phyloP scores from a whole-genome alignment of 257 asterid species.

The Capsicum baccatum region DNA sequence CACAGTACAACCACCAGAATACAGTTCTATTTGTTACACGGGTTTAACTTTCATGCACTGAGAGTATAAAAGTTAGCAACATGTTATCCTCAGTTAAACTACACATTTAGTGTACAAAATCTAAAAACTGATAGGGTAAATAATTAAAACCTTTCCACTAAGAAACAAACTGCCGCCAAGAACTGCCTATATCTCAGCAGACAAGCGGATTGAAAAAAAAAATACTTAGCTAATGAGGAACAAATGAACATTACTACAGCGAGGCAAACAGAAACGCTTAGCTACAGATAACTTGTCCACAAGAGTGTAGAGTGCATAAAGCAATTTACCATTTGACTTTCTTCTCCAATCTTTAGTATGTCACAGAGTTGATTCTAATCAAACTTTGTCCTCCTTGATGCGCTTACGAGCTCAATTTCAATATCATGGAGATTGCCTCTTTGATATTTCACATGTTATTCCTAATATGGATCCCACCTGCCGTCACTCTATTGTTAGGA shows the following conservation, averaged over 20 bases:
- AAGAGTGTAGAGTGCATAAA: not conserved
- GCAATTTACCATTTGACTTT: not conserved
- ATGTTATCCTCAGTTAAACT: not conserved
- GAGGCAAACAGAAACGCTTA: not conserved
- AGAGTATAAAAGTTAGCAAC: not conserved
- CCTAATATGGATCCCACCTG: not conserved
- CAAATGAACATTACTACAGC: not conserved
- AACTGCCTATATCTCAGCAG: not conserved
- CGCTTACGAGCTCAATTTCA: not conserved
- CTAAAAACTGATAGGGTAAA: not conserved
- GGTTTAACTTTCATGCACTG: not conserved
- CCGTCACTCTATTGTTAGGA: not conserved
- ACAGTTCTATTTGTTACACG: no score
- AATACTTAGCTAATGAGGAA: not conserved
- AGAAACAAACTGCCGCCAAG: not conserved
- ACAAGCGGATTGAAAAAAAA: not conserved
- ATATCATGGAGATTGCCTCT: not conserved
- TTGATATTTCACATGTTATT: constrained; percentile 18
- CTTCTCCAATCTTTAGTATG: not conserved
- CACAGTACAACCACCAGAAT: not conserved
- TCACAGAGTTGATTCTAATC: not conserved
- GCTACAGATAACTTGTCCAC: constrained; percentile 5
- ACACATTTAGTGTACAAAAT: not conserved
- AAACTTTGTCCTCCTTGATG: not conserved
- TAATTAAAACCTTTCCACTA: not conserved